Evolutionary conservation across 2,329 filamentous ascomycete species (phyloP), one percentile per base, ranked within the genome.

Genomic region (Exophiala bonariae): DNA sequence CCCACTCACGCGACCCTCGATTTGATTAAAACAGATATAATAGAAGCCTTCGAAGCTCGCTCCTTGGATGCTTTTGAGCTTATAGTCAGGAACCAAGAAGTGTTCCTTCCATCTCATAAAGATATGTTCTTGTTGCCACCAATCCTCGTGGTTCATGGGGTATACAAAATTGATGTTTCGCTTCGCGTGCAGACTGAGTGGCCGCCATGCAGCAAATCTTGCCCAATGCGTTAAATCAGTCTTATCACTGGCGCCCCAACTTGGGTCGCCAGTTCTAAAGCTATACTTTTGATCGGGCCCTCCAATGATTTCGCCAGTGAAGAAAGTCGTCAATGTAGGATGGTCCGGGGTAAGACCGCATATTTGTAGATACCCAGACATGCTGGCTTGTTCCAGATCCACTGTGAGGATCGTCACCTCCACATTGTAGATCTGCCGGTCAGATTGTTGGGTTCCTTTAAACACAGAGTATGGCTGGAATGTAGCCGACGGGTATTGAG

Each of bases 81-180:
- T 82, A 66, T 99, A 93, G 62, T 99, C 91, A 1, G 93, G 93
- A 1, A 99, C 93, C 1, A 99, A 75, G 62, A 99, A 99, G 61
- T 95, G 90, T 64, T 99, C 93, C 69, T 99, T 99, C 93, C 93
- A 99, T 51, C 93, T 83, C 93, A 99, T 99, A 63, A 96, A 99
- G 23, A 99, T 85, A 65, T 95, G 85, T 59, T 96, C 91, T 55
- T 83, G 79, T 63, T 95, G 87, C 54, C 56, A 59, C 59, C 59
- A 61, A 54, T 74, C 80, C 59, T 79, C 81, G 57, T 79, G 78
- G 39, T 57, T 51, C 26, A 55, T 35, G 1, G 57, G 57, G 34
- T 56, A 58, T 8, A 54, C 52, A 44, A 59, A 59, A 20, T 56
- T 55, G 45, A 59, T 57, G 38, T 59, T 56, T 38, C 54, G 44